A percentile compares a stretch with the other conserved stretches of the same genome.
phyloP scores from a whole-genome alignment of 371 early-diverging fungal species.

The Fennellomyces sp. region DNA sequence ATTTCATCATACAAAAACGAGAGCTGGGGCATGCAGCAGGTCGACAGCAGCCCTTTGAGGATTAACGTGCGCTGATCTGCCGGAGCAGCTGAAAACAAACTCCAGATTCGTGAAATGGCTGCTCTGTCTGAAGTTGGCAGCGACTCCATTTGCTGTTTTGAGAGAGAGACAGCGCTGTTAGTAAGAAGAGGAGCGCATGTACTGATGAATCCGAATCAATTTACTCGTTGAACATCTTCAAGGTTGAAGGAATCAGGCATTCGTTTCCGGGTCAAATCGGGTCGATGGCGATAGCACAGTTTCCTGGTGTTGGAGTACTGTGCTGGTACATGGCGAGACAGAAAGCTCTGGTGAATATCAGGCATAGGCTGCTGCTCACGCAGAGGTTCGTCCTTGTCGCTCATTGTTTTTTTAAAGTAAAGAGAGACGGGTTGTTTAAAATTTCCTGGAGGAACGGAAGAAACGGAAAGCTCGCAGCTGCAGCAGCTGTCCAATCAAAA shows the following conservation, averaged over 20 bases:
- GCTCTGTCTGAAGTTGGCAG: conserved; percentile 48
- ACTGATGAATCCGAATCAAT: too few species aligned
- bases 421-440: background rate
- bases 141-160: conserved; percentile 49
- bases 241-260: conserved; percentile 26
- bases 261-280: conserved; percentile 24
- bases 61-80: conserved; percentile 64
- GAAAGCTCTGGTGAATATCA: conserved; percentile 31
- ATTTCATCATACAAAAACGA: conserved; percentile 73
- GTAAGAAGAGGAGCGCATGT: background rate
- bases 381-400: conserved; percentile 12
- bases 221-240: conserved; percentile 22
- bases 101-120: conserved; percentile 65
- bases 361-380: background rate
- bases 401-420: conserved; percentile 4
- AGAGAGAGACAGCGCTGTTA: conserved; percentile 43
- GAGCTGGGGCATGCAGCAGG: conserved; percentile 79
- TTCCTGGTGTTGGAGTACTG: conserved; percentile 34
- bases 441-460: too few species aligned
- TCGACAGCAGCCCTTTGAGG: conserved; percentile 72
- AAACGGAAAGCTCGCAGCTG: too few species aligned
- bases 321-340: conserved; percentile 44
- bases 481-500: too few species aligned
- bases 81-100: conserved; percentile 60
- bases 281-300: conserved; percentile 35